Conservation (phyloP, 225 moss, liverwort and hornwort species). For the Sphagnum tenellum region DNA sequence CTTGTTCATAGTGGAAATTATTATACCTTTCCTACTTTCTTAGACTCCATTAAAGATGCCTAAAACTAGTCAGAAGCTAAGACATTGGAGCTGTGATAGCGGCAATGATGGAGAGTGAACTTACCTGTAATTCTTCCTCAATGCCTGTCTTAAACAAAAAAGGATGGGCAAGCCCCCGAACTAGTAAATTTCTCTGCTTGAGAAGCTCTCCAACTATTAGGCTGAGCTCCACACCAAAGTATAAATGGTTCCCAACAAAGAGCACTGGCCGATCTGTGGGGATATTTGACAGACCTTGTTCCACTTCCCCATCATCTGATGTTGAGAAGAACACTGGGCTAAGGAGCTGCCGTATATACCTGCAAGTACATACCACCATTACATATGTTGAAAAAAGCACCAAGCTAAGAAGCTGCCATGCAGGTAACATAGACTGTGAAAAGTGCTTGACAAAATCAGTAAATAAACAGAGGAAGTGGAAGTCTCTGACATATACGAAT, state of each 20-base stretch:
- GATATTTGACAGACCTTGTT: conserved; percentile 52
- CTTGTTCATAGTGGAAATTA: no score
- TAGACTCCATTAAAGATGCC: no score
- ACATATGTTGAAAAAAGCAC: no score
- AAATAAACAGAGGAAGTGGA: no score
- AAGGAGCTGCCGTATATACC: conserved; percentile 34
- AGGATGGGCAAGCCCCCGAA: conserved; percentile 77
- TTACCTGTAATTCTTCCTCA: conserved; percentile 36
- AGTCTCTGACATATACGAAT: no score
- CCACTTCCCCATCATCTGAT: conserved; percentile 28
- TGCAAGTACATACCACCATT: conserved; percentile 19
- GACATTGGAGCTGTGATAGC: no score
- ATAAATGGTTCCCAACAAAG: conserved; percentile 83
- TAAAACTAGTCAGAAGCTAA: no score
- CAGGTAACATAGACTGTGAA: no score
- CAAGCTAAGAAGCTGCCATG: no score
- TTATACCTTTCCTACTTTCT: no score
- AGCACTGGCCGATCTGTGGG: conserved; percentile 63
- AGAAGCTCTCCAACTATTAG: conserved; percentile 46
- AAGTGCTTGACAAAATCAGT: no score
- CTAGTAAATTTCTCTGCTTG: conserved; percentile 38
- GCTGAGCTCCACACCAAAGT: conserved; percentile 66
- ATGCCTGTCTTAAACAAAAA: conserved; percentile 2
- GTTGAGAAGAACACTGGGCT: conserved; percentile 75
- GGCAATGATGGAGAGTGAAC: not conserved